Base-by-base conservation (phyloP, 129 eudicot genomes). In the carrot (Daucus carota) region DNA sequence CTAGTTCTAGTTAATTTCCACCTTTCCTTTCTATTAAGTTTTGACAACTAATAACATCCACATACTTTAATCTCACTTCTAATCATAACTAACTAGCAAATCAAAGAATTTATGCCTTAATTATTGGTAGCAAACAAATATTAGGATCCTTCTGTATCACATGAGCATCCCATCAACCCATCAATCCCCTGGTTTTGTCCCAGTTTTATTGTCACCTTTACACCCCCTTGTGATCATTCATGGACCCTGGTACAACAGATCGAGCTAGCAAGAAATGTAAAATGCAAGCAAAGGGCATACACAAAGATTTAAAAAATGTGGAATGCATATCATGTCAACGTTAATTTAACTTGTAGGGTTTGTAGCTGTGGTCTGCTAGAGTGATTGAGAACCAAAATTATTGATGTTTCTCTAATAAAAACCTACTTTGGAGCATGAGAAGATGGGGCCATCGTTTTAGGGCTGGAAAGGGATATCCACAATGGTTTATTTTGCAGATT, bases 221-320 rank as follows among this genome's bases (percentile, higher is more conserved):
- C 75, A 71, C 33, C 38, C 54, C 74, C 5, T 3, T 32, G n/a
- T 71, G 31, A 48, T 73, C 43, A 47, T 73, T 22, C 43, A 45
- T 46, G 76, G 44, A 73, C 63, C 76, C 69, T 29, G n/a, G n/a
- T n/a, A n/a, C n/a, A n/a, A n/a, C n/a, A n/a, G n/a, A n/a, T n/a
- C n/a, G 6, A 17, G 52, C 10, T 42, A 76, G 73, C 66, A 18
- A 42, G 33, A 63, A 41, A 67, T 42, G 80, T 76, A 76, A 76
- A 66, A 76, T 66, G 74, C 46, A 76, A 76, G 80, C 47, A 76
- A 76, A 76, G 80, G 80, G n/a, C 16, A 62, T 54, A 1, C 9
- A 22, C 63, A 54, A 52, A 54, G 8, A 54, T 9, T 6, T 9
- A 22, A 54, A n/a, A n/a, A 54, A 54, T n/a, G 63, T 54, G 40